phyloP scores from a whole-genome alignment of 2,329 filamentous ascomycete species.

The Ceratocystis cubensis region DNA sequence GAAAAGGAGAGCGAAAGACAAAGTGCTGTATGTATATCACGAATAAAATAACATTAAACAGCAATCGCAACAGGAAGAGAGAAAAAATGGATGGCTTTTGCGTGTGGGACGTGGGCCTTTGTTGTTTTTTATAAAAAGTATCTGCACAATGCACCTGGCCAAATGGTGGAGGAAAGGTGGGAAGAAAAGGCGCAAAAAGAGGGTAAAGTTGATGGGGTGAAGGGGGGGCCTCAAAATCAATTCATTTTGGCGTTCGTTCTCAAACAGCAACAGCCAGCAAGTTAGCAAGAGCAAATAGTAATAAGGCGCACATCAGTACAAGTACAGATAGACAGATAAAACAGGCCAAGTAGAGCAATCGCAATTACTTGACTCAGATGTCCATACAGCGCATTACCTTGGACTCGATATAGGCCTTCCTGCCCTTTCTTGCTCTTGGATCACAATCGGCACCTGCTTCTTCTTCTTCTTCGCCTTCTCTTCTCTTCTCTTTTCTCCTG shows the following conservation, averaged over 20 bases:
- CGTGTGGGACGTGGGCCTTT: conserved; percentile 10
- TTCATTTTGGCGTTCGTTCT: conserved; percentile 10
- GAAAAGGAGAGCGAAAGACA: conserved; percentile 9
- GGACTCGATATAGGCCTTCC: too few species aligned
- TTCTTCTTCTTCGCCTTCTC: too few species aligned
- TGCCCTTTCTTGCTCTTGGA: too few species aligned
- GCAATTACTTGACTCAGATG: too few species aligned
- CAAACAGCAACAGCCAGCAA: neutral
- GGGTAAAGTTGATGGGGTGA: neutral
- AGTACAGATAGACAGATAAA: too few species aligned
- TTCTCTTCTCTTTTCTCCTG: too few species aligned
- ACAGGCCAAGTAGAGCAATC: too few species aligned
- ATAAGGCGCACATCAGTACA: too few species aligned
- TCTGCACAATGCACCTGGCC: neutral
- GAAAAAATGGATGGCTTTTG: neutral
- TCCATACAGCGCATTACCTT: too few species aligned
- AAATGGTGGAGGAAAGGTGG: neutral
- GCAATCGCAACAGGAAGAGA: neutral
- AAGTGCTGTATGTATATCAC: conserved; percentile 1
- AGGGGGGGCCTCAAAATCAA: conserved; percentile 11
- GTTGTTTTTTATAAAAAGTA: conserved; percentile 11
- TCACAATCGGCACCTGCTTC: too few species aligned
- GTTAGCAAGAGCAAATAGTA: too few species aligned
- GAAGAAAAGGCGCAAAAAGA: conserved; percentile 13
- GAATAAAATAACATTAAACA: neutral